phyloP scores from a whole-genome alignment of 169 alveolate genomes.

The Eimeria maxima region DNA sequence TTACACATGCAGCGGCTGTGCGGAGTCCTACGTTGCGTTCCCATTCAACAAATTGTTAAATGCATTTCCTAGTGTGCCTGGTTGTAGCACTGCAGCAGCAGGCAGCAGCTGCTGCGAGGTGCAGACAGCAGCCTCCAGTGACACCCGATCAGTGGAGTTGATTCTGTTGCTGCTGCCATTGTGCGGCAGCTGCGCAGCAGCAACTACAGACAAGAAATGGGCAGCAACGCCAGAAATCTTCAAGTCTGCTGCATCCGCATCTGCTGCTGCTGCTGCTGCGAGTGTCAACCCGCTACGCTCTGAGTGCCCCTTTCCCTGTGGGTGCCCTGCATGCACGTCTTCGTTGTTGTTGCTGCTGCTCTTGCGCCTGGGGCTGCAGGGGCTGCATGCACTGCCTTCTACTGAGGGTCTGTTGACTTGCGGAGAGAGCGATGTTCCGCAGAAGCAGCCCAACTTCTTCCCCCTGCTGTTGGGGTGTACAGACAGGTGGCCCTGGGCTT shows the following conservation, averaged over 20 bases:
- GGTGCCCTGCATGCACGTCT: conserved; percentile 7
- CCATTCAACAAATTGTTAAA: not conserved
- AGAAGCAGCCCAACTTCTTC: not conserved
- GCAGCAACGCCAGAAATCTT: too few species aligned
- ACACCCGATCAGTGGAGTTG: not conserved
- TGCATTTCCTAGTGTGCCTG: not conserved
- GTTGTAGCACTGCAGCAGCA: conserved; percentile 5
- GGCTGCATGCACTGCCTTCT: not conserved
- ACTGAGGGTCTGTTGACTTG: conserved; percentile 30
- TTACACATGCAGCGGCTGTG: not conserved
- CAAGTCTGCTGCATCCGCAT: not conserved
- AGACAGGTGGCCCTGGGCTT: conserved; percentile 19
- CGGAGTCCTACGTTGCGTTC: not conserved
- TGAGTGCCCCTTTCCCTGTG: not conserved
- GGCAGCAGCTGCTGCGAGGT: not conserved
- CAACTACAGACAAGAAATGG: not conserved
- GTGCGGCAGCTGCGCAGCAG: conserved; percentile 32
- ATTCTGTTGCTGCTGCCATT: conserved; percentile 37
- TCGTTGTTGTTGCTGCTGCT: conserved; percentile 49
- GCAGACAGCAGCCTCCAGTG: not conserved
- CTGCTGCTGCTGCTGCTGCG: not conserved
- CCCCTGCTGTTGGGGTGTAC: not conserved
- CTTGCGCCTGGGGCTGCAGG: not conserved
- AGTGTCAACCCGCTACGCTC: not conserved
- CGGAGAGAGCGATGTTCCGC: conserved; percentile 6